phyloP scores from a whole-genome alignment of 306 rosid species.

The Urtica urens region DNA sequence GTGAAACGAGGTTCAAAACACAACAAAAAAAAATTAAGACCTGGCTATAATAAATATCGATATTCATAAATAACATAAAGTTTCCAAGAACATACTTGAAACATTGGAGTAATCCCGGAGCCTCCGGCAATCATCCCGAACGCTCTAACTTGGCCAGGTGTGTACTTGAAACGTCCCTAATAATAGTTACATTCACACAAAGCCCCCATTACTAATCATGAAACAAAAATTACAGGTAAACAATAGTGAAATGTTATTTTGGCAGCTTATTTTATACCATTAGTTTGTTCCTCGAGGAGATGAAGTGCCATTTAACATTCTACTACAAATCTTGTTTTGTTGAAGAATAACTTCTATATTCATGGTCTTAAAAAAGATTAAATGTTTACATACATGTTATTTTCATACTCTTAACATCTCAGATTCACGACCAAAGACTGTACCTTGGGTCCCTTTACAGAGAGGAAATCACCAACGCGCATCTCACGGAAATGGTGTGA shows the following conservation, averaged over 20 bases:
- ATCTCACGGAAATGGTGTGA: constrained; percentile 97
- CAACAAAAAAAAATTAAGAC: not conserved
- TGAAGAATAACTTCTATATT: no score
- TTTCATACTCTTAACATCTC: no score
- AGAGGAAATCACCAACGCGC: constrained; percentile 74
- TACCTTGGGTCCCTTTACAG: constrained; percentile 98
- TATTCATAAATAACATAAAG: not conserved
- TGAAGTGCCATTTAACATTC: no score
- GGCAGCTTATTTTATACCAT: no score
- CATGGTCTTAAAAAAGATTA: no score
- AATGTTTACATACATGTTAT: no score
- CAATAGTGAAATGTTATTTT: no score
- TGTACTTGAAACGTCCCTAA: constrained; percentile 95
- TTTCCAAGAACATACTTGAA: constrained; percentile 46
- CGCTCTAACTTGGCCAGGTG: constrained; percentile 78
- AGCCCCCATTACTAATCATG: no score
- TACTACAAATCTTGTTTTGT: no score
- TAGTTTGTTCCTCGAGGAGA: no score
- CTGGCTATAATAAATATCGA: not conserved
- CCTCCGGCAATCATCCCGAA: constrained; percentile 99
- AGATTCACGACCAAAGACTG: no score
- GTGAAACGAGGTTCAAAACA: constrained; percentile 1
- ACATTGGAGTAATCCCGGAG: constrained; percentile 99
- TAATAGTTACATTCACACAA: constrained; percentile 15
- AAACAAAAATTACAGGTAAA: no score